Evolutionary conservation across 805 yeast species (phyloP), one percentile per base, ranked within the genome.

Genomic region (Wickerhamiella siamensis): DNA sequence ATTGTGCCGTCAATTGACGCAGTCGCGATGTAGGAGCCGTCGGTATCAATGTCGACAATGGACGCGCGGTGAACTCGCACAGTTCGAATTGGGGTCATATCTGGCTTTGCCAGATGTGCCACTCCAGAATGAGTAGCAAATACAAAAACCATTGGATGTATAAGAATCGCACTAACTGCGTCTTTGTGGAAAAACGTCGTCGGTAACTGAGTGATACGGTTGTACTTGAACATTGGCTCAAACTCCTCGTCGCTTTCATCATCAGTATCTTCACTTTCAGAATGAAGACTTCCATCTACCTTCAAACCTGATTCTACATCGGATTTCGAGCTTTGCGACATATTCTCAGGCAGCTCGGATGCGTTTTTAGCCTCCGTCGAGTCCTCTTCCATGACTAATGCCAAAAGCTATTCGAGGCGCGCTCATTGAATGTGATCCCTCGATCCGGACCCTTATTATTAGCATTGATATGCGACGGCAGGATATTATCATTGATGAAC

Each of bases 1-100:
- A 88, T 80, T 0, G 94, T 81, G 0, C 98, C 98, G 56, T 91
- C 98, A 65, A 88, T 78, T 0, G 96, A 84, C 0, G 87, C 95
- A 0, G 94, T 77, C 0, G 91, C 93, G 45, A 91, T 74, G 52
- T 70, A 75, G 6, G 60, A 60, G 0, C 93, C 91, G 53, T 83
- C 93, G 36, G 40, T 32, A 41, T 77, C 73, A 0, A 84, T 67
- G 0, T 83, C 73, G 33, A 87, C 61, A 2, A 91, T 72, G 0
- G 95, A 83, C 0, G 96, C 86, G 37, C 83, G 68, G 53, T 93
- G 95, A 1, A 88, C 86, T 50, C 83, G 74, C 46, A 83, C 70
- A 0, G 95, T 78, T 31, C 94, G 67, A 1, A 86, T 62, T 0
- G 78, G 59, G 5, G 69, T 61, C 47, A 80, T 69, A 31, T 75